Conservation (phyloP, 768 basidiomycete genomes). For the Crassisporium funariophilum region DNA sequence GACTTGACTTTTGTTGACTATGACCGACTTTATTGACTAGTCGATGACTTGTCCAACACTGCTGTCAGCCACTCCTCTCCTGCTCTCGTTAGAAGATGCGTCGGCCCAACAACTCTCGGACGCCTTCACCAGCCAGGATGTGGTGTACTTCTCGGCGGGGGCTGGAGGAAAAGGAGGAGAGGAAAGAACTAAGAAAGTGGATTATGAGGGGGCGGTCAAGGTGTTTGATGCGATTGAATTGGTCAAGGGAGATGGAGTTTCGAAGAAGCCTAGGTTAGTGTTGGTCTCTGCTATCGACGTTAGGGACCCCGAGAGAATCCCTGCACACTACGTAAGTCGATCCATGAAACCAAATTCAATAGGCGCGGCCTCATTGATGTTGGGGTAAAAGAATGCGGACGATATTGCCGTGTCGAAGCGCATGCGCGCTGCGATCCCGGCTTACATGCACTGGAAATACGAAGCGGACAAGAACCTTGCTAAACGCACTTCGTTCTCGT, state of each 20-base stretch:
- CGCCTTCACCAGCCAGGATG: conserved; percentile 43
- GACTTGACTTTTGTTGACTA: no score
- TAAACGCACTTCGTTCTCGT: conserved; percentile 57
- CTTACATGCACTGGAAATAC: conserved; percentile 52
- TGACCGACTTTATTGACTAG: no score
- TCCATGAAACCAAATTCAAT: not conserved
- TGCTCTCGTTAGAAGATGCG: conserved; percentile 60
- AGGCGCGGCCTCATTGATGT: not conserved
- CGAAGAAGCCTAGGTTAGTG: conserved; percentile 58
- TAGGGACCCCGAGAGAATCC: conserved; percentile 49
- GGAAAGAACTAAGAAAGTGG: conserved; percentile 56
- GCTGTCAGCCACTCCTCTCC: conserved; percentile 39
- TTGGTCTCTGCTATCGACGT: conserved; percentile 63
- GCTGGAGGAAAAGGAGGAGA: conserved; percentile 62
- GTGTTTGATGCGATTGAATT: conserved; percentile 69
- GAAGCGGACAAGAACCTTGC: conserved; percentile 50
- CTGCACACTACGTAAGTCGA: conserved; percentile 56
- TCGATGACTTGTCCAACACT: no score
- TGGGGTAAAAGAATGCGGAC: conserved; percentile 39
- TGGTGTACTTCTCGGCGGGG: conserved; percentile 51
- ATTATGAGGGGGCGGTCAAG: conserved; percentile 67
- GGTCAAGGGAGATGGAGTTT: conserved; percentile 37
- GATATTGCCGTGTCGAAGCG: conserved; percentile 45
- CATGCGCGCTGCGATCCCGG: conserved; percentile 45
- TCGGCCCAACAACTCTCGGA: conserved; percentile 45